These are phyloP conservation scores for Sisymbrium altissimum DNA, from an alignment of 345 rosid species.

Conservation along the genomic window DNA sequence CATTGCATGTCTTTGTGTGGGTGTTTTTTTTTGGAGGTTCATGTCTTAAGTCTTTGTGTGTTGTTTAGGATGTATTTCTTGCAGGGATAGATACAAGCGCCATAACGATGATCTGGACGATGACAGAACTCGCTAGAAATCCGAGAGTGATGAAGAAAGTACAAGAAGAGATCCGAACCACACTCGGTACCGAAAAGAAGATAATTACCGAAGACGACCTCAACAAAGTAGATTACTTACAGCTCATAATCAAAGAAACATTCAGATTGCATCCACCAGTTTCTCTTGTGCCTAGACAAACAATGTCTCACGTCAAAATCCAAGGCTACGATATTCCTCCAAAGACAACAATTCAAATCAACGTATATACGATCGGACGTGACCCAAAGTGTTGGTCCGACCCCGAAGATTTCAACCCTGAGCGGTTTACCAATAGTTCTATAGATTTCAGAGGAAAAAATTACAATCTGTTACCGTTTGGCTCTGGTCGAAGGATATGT, in stretches of 20 bases:
- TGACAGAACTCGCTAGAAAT: slow-evolving; percentile 58
- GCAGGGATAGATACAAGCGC: slow-evolving; percentile 65
- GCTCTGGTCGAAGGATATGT: slow-evolving; percentile 51
- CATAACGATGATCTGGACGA: slow-evolving; percentile 49
- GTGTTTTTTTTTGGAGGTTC: not conserved
- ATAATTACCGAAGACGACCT: slow-evolving; percentile 52
- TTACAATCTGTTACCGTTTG: slow-evolving; percentile 42
- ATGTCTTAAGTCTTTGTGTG: not conserved
- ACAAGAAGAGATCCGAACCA: slow-evolving; percentile 48
- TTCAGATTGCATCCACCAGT: slow-evolving; percentile 66
- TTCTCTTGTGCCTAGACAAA: slow-evolving; percentile 39
- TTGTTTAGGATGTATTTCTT: slow-evolving; percentile 41
- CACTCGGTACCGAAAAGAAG: slow-evolving; percentile 36
- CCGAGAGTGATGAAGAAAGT: slow-evolving; percentile 53
- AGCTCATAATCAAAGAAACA: slow-evolving; percentile 52
- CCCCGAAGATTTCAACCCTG: slow-evolving; percentile 48
- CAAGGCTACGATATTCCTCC: slow-evolving; percentile 43
- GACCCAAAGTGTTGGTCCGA: slow-evolving; percentile 46
- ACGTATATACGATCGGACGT: slow-evolving; percentile 48
- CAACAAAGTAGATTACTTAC: slow-evolving; percentile 54
- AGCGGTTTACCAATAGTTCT: slow-evolving; percentile 31
- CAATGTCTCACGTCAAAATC: slow-evolving; percentile 40
- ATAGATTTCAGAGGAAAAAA: not conserved
- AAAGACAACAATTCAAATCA: slow-evolving; percentile 39
- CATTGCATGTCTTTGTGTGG: not conserved